Base-by-base conservation (phyloP, 2,329 filamentous ascomycete genomes). In the Stagonosporopsis chrysanthemi region DNA sequence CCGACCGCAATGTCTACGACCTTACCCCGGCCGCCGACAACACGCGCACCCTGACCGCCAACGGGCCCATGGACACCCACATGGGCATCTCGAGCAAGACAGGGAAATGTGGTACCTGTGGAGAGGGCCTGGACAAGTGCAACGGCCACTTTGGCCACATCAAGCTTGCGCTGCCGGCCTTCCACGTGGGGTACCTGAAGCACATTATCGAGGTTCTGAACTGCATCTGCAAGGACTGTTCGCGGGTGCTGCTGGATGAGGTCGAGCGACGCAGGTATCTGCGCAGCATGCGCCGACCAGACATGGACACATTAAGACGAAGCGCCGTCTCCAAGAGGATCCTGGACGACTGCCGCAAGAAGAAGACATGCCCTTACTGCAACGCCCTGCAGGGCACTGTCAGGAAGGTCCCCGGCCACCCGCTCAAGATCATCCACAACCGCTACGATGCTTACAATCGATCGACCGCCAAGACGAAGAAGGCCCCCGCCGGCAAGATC, bases 141-240 rank as follows among this genome's bases (percentile, higher is more conserved):
- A 95, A 92, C 67, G 95, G 95, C 12, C 95, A 99, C 77, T 99
- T 98, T 72, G 95, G 95, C 43, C 90, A 97, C 77, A 90, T 99
- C 69, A 88, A 91, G 70, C 85, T 99, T 14, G 91, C 94, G 1
- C 82, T 99, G 48, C 95, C 95, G 4, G 92, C 90, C 40, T 98
- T 98, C 72, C 95, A 99, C 74, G 92, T 98, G 64, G 95, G 95
- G 35, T 99, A 97, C 74, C 86, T 99, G 68, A 95, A 92, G 74
- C 92, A 96, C 75, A 92, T 95, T 63, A 94, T 96, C 73, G 89
- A 88, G 41, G 93, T 97, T 53, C 83, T 99, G 23, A 93, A 98
- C 75, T 90, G 95, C 71, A 96, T 99, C 64, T 99, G 95, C 87
- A 99, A 88, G 81, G 88, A 93, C 72, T 99, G 95, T 74, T 91